Evolutionary conservation across 805 yeast species (phyloP), one percentile per base, ranked within the genome.

Genomic region (Wickerhamiella bombiphila): DNA sequence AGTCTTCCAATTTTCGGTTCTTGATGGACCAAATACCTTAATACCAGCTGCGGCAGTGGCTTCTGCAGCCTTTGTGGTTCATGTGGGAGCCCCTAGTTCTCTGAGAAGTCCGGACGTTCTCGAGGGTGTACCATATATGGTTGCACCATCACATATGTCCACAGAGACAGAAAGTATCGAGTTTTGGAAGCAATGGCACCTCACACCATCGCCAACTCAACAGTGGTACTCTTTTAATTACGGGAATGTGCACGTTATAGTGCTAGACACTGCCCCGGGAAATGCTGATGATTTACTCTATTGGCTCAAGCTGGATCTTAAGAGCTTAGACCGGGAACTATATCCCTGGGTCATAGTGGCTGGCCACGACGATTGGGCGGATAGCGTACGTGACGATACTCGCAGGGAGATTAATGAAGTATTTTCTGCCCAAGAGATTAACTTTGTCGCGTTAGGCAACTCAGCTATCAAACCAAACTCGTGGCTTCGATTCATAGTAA

Each of bases 221-320:
- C 11, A 30, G 7, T 13, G 22, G 6, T 30, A 30, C 22, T 13
- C 33, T 5, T 30, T 30, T 22, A 30, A 30, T 22, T 30, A 16
- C 22, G 22, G 20, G 18, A 7, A 30, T 13, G 18, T 30, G 7
- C 33, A 30, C 14, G 22, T 30, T 5, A 22, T 30, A 6, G 26
- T 32, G 11, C 35, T 32, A 5, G 35, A 32, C 16, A 32, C 28
- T 11, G 28, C 21, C 7, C 32, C 32, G 15, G 28, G 17, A 7
- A 7, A 11, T 5, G 26, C 35, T 7, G 35, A 32, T 13, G 35
- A 32, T n/a, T 11, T 20, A 11, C 25, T 32, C 5, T 8, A 16
- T 14, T 35, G 37, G 37, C 32, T 35, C 25, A 28, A 22, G 32
- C 22, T 29, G n/a, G 37, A 35, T 21, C 37, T 35, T 26, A 20